Percentiles rank a stretch among this genome's conserved stretches.
phyloP scores from a whole-genome alignment of 208 protist species.

The Naegleria lovaniensis region DNA sequence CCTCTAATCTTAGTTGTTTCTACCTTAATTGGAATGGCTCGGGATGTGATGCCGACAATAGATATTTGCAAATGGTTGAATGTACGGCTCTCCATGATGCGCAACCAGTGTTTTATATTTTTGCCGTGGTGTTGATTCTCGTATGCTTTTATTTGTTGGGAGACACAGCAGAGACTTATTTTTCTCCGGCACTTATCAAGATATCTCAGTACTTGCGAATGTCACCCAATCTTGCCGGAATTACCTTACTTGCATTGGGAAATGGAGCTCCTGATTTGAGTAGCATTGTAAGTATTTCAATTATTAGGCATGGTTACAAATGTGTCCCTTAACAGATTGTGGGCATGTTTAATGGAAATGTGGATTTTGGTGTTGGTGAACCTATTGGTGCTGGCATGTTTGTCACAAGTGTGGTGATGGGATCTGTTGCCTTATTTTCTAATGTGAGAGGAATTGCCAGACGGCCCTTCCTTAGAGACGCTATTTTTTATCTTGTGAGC shows the following conservation, averaged over 20 bases:
- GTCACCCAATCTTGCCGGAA: constrained; percentile 18
- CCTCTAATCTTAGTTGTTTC: not conserved
- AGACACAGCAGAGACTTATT: constrained; percentile 30
- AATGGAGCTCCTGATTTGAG: constrained; percentile 30
- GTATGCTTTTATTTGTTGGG: constrained; percentile 28
- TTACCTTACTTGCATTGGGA: constrained; percentile 28
- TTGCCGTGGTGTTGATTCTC: not conserved
- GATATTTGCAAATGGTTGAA: not conserved
- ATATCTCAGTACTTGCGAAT: constrained; percentile 25
- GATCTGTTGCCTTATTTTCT: not conserved
- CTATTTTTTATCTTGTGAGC: not conserved
- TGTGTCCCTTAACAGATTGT: too few species aligned
- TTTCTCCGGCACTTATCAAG: not conserved
- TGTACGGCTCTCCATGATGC: not conserved
- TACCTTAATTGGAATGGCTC: not conserved
- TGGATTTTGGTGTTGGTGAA: not conserved
- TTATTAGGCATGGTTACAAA: too few species aligned
- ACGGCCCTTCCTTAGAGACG: constrained; percentile 19
- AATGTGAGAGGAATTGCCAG: constrained; percentile 22
- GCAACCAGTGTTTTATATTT: not conserved
- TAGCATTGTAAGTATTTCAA: not conserved
- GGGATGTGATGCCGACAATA: not conserved
- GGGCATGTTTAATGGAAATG: not conserved
- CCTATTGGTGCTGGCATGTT: not conserved
- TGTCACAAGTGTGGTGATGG: not conserved